Evolutionary conservation across 2,329 filamentous ascomycete species (phyloP), one percentile per base, ranked within the genome.

Genomic region (Verticillium zaregamsianum): DNA sequence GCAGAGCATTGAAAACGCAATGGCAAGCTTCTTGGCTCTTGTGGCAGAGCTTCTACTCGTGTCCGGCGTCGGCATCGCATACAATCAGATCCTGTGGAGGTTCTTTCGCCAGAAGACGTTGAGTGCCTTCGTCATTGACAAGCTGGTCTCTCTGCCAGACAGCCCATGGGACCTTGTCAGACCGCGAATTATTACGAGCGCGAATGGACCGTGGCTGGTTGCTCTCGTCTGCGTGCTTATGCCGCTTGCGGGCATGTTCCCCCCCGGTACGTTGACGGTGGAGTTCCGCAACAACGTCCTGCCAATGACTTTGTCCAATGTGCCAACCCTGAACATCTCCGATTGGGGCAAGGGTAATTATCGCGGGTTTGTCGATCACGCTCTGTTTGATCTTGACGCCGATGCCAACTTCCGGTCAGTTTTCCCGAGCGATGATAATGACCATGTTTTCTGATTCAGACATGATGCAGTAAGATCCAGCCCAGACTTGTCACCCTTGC

Each of bases 21-120:
- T 95, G 37, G 80, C 96, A 69, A 93, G 93, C 74, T 83, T 96
- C 67, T 90, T 92, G n/a, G 89, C 92, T 32, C 78, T 96, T 67
- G 86, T 96, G 40, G 86, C 89, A 5, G 92, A 96, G 74, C 80
- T 96, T 11, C 86, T 88, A 7, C 78, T 96, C 57, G 32, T 62
- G 1, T 57, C 37, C 8, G 58, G 58, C 12, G 56, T 62, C 17
- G 32, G 35, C 11, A 58, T 62, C 15, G 61, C 61, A 5, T 62
- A 62, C 23, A 58, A 57, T 3, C 61, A 62, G 23, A 37, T 39
- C 23, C 33, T 62, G 6, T 60, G 61, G 58, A n/a, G 33, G 17
- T 28, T 33, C 6, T 57, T 62, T 25, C 58, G 58, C 7, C 33
- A 37, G 11, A 55, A 45, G 17, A 14, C 33, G 1, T 55, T 58